Evolutionary conservation across 1,284 basidiomycete genomes (phyloP), one percentile per base, ranked within the genome.

Genomic region (Ustanciosporium gigantosporum): DNA sequence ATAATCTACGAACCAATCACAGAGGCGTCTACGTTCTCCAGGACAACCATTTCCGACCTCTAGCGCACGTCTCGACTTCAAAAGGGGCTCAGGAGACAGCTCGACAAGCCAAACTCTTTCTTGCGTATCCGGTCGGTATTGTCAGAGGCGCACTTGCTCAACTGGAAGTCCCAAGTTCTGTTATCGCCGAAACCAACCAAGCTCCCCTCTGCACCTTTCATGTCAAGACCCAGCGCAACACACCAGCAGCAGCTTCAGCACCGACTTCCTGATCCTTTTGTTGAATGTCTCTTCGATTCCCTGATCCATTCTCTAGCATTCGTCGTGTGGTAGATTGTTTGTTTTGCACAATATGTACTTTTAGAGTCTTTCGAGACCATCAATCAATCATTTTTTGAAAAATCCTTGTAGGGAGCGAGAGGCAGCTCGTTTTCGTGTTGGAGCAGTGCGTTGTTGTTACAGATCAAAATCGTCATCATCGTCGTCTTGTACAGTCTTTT

Each of bases 1-100:
- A 96, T 76, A 95, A 95, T 76, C 80, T 96, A 37, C 84, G 92
- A 36, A 96, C 92, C 8, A 96, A 96, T 77, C 92, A 95, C 79
- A 82, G 91, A 41, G 92, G 93, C 11, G 87, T 94, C 4, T 96
- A 92, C 66, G 92, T 96, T 2, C 82, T 96, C 1, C 91, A 94
- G 79, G 91, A 94, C 66, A 90, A 92, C 65, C 79, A 85, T 0
- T 95, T 95, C 80, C 89, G 88, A 62, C 90, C 92, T 0, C 85
- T 95, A 36, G 77, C 84, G 3, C 83, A 88, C 27, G 79, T 93
- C 42, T 91, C 90, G 1, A 87, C 88, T 2, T 87, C 86, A 81
- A 83, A 87, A 56, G 87, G 89, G 15, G 81, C 86, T 11, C 81
- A 85, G 11, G 87, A 89, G 46, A 87, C 90, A 5, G 81, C 88